Conservation (phyloP, 441 rosid genomes). For the Populus hybrid region DNA sequence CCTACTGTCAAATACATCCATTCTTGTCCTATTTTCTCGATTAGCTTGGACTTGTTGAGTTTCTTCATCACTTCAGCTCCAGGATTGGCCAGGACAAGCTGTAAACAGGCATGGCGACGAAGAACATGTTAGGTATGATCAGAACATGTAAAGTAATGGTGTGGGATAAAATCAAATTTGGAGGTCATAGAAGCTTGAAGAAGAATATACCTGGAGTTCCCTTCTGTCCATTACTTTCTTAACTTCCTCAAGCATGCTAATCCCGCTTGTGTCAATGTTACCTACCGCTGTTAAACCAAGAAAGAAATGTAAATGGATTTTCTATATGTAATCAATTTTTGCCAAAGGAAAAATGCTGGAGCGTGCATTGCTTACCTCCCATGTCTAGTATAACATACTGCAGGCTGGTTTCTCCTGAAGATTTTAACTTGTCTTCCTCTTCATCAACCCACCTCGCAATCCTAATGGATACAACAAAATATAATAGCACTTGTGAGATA, state of each 20-base stretch:
- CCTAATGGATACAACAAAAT: conserved; percentile 30
- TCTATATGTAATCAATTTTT: background rate
- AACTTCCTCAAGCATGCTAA: conserved; percentile 88
- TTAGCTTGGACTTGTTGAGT: conserved; percentile 64
- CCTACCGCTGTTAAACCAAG: conserved; percentile 61
- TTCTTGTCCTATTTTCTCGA: conserved; percentile 69
- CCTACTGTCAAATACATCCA: conserved; percentile 82
- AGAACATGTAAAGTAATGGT: background rate
- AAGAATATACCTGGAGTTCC: conserved; percentile 53
- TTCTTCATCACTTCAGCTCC: conserved; percentile 95
- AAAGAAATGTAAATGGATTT: background rate
- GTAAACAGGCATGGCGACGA: background rate
- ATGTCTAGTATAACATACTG: conserved; percentile 77
- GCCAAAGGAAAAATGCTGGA: background rate
- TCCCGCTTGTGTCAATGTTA: conserved; percentile 94
- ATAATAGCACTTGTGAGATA: background rate
- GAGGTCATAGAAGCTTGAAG: background rate
- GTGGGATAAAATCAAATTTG: background rate
- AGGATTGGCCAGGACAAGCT: conserved; percentile 92
- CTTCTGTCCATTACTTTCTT: conserved; percentile 61
- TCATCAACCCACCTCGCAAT: conserved; percentile 87
- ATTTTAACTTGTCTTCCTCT: conserved; percentile 71
- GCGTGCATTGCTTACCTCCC: conserved; percentile 46
- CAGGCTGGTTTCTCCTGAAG: conserved; percentile 48
- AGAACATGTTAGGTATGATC: background rate